A percentile compares a stretch with the other conserved stretches of the same genome.
Conservation (phyloP, 108 stramenopile species). For the Craspedostauros australis region DNA sequence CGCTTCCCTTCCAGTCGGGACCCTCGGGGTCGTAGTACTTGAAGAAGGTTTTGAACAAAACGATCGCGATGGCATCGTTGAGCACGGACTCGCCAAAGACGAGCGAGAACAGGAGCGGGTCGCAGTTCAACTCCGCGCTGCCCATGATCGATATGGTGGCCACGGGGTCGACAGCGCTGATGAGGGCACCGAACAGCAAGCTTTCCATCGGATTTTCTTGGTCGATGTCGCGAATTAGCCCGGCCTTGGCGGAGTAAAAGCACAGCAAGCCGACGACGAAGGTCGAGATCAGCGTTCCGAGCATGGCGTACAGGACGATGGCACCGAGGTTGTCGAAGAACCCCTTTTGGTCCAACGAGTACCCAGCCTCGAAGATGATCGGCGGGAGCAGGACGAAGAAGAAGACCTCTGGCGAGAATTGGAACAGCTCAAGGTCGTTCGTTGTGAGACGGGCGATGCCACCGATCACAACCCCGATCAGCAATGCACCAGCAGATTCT, state of each 20-base stretch:
- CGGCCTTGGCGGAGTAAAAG: slow-evolving; percentile 63
- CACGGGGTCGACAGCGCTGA: slow-evolving; percentile 95
- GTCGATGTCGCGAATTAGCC: slow-evolving; percentile 68
- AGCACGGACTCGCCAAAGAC: slow-evolving; percentile 97
- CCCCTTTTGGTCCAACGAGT: slow-evolving; percentile 78
- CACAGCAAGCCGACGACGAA: slow-evolving; percentile 89
- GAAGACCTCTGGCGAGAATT: slow-evolving; percentile 90
- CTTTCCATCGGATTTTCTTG: slow-evolving; percentile 91
- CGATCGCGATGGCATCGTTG: slow-evolving; percentile 98
- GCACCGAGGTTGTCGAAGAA: slow-evolving; percentile 95
- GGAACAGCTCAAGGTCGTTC: slow-evolving; percentile 57
- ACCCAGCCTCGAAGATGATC: slow-evolving; percentile 98
- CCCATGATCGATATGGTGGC: slow-evolving; percentile 94
- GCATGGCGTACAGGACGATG: slow-evolving; percentile 88
- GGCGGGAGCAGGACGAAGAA: slow-evolving; percentile 96
- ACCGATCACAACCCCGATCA: slow-evolving; percentile 74
- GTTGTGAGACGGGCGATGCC: slow-evolving; percentile 59
- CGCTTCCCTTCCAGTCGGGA: slow-evolving; percentile 48
- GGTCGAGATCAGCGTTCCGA: slow-evolving; percentile 90
- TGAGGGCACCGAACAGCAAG: slow-evolving; percentile 91
- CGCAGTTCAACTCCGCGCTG: slow-evolving; percentile 82
- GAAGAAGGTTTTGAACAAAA: slow-evolving; percentile 91
- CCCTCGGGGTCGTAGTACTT: slow-evolving; percentile 76
- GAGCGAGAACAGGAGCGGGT: slow-evolving; percentile 88
- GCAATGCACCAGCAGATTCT: slow-evolving; percentile 73